phyloP scores from a whole-genome alignment of 768 basidiomycete genomes.

The Naganishia onofrii region DNA sequence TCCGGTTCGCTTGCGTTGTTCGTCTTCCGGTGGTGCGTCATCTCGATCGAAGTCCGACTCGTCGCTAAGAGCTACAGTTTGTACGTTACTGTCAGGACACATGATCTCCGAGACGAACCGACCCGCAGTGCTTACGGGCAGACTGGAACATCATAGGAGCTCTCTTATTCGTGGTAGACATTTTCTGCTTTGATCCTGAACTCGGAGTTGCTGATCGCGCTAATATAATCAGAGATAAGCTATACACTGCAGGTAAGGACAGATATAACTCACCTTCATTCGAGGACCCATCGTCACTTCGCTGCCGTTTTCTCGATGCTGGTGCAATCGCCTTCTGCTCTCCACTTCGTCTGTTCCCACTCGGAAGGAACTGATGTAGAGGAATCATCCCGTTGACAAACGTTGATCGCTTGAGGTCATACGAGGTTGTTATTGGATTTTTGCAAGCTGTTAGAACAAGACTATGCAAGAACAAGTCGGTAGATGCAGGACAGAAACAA shows the following conservation, averaged over 20 bases:
- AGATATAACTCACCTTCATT: not conserved
- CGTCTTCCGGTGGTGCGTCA: not conserved
- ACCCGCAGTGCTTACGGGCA: not conserved
- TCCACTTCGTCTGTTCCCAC: not conserved
- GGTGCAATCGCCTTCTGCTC: conserved; percentile 1
- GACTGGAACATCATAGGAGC: not conserved
- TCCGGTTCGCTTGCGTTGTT: not conserved
- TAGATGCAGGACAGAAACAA: no score
- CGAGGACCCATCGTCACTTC: not conserved
- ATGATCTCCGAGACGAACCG: no score
- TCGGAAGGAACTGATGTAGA: not conserved
- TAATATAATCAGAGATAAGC: not conserved
- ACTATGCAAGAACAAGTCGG: no score
- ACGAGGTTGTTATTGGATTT: no score
- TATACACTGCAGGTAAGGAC: no score
- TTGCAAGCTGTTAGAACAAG: no score
- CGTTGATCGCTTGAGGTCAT: no score
- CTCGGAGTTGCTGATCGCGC: not conserved
- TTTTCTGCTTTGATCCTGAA: conserved; percentile 1
- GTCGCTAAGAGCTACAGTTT: conserved; percentile 5
- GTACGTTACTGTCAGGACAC: not conserved
- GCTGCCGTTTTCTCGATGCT: conserved; percentile 2
- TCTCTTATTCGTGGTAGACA: not conserved
- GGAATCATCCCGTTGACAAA: not conserved
- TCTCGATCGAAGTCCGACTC: conserved; percentile 23